phyloP scores from a whole-genome alignment of 164 flowering plant species.

The Stephania yunnanensis region DNA sequence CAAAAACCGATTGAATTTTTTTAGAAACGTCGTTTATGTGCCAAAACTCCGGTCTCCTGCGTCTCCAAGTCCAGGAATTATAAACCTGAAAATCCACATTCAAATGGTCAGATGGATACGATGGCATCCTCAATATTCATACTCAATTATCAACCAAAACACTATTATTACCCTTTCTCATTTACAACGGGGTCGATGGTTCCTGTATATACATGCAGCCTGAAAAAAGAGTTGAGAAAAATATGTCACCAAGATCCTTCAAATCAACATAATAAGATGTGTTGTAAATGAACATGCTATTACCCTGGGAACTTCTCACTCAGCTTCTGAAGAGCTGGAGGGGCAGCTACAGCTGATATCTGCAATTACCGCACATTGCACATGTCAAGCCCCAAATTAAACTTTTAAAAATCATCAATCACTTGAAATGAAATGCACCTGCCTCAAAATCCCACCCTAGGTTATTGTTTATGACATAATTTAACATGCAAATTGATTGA shows the following conservation, averaged over 20 bases:
- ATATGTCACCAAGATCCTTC: background rate
- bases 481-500: background rate
- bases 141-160: background rate
- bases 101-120: background rate
- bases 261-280: background rate
- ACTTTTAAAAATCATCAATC: background rate
- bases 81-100: conserved; percentile 53
- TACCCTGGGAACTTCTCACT: conserved; percentile 93
- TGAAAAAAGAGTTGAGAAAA: background rate
- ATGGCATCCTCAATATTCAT: background rate
- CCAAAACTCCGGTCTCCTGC: conserved; percentile 94
- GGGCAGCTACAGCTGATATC: conserved; percentile 92
- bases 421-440: background rate
- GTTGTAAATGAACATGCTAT: background rate
- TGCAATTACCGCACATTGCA: conserved; percentile 21
- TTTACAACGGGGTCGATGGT: conserved; percentile 73
- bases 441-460: too few relatives aligned
- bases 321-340: conserved; percentile 95
- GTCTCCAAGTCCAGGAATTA: conserved; percentile 92
- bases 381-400: background rate
- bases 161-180: conserved; percentile 63
- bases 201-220: conserved; percentile 72
- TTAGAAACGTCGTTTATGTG: conserved; percentile 19
- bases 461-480: too few relatives aligned
- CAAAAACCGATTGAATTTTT: background rate